Percentiles rank a stretch among this genome's conserved stretches.
Evolutionary conservation across 352 stramenopile species (phyloP).

Genomic region (Lagenidium giganteum): DNA sequence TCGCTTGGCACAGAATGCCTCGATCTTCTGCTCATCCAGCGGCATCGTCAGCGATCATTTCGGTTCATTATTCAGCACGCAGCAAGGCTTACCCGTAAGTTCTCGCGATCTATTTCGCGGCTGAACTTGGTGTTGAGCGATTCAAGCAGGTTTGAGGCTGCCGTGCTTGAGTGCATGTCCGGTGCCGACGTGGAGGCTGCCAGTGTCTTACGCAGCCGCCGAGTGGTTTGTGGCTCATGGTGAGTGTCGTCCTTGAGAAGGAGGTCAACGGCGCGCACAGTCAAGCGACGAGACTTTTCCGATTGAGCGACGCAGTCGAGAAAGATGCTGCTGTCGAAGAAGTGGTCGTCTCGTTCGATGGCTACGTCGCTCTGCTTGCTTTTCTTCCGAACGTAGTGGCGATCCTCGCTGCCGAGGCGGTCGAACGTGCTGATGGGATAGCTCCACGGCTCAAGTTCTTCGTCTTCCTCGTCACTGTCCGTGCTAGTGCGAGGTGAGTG

Average conservation of each 20-base stretch:
- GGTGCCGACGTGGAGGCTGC: background rate
- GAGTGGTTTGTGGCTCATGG: background rate
- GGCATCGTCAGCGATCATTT: no score
- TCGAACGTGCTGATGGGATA: slow-evolving; percentile 65
- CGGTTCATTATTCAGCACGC: no score
- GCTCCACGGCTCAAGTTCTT: slow-evolving; percentile 40
- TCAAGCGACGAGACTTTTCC: slow-evolving; percentile 55
- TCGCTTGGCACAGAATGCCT: slow-evolving; percentile 35
- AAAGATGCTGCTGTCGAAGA: slow-evolving; percentile 58
- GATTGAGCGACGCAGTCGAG: slow-evolving; percentile 64
- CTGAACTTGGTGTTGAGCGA: slow-evolving; percentile 25
- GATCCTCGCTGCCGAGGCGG: slow-evolving; percentile 47
- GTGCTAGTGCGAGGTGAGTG: no score
- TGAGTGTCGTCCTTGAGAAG: background rate
- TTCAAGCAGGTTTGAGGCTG: slow-evolving; percentile 4
- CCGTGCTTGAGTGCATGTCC: no score
- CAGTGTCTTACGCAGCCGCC: background rate
- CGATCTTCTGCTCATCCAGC: slow-evolving; percentile 22
- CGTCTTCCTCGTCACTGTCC: slow-evolving; percentile 9
- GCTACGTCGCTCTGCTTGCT: slow-evolving; percentile 49
- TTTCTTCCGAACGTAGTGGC: slow-evolving; percentile 53
- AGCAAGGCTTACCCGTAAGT: no score
- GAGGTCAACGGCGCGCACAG: slow-evolving; percentile 41
- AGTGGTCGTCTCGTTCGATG: slow-evolving; percentile 56
- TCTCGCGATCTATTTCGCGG: slow-evolving; percentile 21